These are phyloP conservation scores for Adansonia gregorii DNA, from an alignment of 441 rosid species.

Conservation along the genomic window DNA sequence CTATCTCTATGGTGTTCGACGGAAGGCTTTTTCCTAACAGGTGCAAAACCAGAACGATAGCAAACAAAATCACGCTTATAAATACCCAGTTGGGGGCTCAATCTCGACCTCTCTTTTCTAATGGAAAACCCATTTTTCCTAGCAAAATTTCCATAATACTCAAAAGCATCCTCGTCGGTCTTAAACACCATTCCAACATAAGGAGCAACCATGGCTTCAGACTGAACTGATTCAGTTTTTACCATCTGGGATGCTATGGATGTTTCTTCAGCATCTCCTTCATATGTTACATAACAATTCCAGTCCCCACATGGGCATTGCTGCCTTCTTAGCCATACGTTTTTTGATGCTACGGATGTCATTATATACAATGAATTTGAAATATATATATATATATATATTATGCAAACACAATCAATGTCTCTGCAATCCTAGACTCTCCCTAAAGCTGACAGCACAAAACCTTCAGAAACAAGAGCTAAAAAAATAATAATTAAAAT, in stretches of 20 bases:
- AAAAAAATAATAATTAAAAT: conserved; percentile 20
- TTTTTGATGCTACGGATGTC: conserved; percentile 34
- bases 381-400: not conserved
- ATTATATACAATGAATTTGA: conserved; percentile 20
- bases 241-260: conserved; percentile 36
- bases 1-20: conserved; percentile 56
- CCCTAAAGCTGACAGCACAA: conserved; percentile 27
- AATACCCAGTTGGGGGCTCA: conserved; percentile 52
- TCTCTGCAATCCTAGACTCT: conserved; percentile 22
- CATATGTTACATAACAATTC: conserved; percentile 47
- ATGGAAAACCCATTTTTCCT: conserved; percentile 51
- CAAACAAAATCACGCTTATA: conserved; percentile 57
- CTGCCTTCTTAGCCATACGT: conserved; percentile 46
- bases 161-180: conserved; percentile 47
- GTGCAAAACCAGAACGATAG: conserved; percentile 53
- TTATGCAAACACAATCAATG: conserved; percentile 7
- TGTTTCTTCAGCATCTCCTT: conserved; percentile 42
- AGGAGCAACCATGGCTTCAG: conserved; percentile 43
- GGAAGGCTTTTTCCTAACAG: conserved; percentile 46
- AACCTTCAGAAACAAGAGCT: conserved; percentile 19
- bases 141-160: conserved; percentile 53
- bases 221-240: conserved; percentile 30
- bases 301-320: conserved; percentile 59
- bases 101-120: conserved; percentile 51
- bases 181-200: conserved; percentile 54